These are phyloP conservation scores for Aurinia saxatilis DNA, from an alignment of 345 rosid species.

Conservation along the genomic window DNA sequence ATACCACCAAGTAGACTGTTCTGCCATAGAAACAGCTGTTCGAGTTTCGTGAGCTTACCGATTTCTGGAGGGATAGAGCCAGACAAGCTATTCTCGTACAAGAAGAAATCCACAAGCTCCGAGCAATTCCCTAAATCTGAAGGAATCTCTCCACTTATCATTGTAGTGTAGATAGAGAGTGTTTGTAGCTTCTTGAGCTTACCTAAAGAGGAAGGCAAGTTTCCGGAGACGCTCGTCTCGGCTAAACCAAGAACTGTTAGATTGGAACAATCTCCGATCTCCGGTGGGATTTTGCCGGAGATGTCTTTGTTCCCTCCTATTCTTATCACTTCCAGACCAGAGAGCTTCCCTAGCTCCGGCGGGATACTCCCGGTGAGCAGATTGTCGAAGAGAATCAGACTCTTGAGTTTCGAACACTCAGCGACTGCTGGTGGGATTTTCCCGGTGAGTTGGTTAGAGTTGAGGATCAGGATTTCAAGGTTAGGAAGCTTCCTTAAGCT, in stretches of 20 bases:
- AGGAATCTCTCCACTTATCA: constrained; percentile 88
- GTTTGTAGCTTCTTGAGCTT: constrained; percentile 62
- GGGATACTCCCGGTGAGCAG: constrained; percentile 64
- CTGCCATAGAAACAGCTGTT: constrained; percentile 68
- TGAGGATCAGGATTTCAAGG: constrained; percentile 52
- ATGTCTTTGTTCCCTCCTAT: constrained; percentile 82
- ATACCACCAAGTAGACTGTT: constrained; percentile 67
- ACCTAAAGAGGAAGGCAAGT: constrained; percentile 68
- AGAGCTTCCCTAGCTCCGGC: constrained; percentile 55
- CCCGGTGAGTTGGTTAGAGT: constrained; percentile 78
- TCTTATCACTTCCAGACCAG: constrained; percentile 58
- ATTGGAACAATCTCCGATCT: constrained; percentile 68
- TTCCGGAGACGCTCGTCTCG: constrained; percentile 65
- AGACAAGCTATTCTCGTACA: constrained; percentile 74
- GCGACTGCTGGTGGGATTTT: constrained; percentile 61
- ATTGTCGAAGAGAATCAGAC: constrained; percentile 57
- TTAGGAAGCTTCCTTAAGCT: constrained; percentile 44
- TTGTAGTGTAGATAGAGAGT: constrained; percentile 61
- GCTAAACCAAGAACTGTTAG: constrained; percentile 77
- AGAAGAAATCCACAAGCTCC: constrained; percentile 72
- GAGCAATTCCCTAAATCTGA: constrained; percentile 73
- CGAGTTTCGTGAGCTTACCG: constrained; percentile 65
- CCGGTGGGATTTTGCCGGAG: constrained; percentile 59
- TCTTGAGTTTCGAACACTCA: constrained; percentile 43
- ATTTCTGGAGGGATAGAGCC: constrained; percentile 71